Evolutionary conservation across 805 yeast species (phyloP).

Genomic region (Dipodascus geniculatus): DNA sequence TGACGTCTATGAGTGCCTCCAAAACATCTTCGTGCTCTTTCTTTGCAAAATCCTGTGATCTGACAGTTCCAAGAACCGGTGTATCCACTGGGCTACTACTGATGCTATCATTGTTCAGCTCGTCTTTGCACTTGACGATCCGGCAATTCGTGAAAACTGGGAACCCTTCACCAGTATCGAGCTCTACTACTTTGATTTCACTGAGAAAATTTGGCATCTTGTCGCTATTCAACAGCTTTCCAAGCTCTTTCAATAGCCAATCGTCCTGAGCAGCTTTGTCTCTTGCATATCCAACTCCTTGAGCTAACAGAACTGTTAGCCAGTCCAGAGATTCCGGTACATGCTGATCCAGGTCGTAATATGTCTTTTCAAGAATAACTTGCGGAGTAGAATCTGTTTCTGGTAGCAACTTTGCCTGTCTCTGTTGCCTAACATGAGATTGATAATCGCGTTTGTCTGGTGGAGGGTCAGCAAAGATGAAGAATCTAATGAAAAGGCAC

Average conservation of each 20-base stretch:
- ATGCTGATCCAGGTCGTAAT: conserved; percentile 82
- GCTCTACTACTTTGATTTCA: conserved; percentile 66
- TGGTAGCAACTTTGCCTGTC: conserved; percentile 18
- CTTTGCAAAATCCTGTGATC: conserved; percentile 30
- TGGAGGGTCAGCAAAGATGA: conserved; percentile 30
- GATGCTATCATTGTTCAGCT: not conserved
- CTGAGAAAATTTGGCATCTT: conserved; percentile 74
- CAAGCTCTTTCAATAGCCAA: conserved; percentile 69
- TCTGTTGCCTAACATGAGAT: conserved; percentile 12
- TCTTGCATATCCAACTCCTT: conserved; percentile 74
- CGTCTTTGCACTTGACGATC: conserved; percentile 28
- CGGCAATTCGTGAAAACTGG: conserved; percentile 93
- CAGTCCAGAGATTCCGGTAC: conserved; percentile 88
- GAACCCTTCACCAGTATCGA: conserved; percentile 88
- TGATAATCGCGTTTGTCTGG: conserved; percentile 17
- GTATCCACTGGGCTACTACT: not conserved
- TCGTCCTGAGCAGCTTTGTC: conserved; percentile 81
- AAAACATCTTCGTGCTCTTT: conserved; percentile 37
- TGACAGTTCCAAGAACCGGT: not conserved
- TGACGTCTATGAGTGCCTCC: conserved; percentile 89
- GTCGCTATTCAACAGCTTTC: conserved; percentile 46
- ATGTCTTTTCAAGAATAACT: conserved; percentile 74
- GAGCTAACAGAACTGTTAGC: conserved; percentile 92
- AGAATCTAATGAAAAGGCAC: conserved; percentile 28
- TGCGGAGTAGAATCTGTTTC: conserved; percentile 17